Evolutionary conservation across 2,329 filamentous ascomycete species (phyloP).

Genomic region (Cladophialophora carrionii): DNA sequence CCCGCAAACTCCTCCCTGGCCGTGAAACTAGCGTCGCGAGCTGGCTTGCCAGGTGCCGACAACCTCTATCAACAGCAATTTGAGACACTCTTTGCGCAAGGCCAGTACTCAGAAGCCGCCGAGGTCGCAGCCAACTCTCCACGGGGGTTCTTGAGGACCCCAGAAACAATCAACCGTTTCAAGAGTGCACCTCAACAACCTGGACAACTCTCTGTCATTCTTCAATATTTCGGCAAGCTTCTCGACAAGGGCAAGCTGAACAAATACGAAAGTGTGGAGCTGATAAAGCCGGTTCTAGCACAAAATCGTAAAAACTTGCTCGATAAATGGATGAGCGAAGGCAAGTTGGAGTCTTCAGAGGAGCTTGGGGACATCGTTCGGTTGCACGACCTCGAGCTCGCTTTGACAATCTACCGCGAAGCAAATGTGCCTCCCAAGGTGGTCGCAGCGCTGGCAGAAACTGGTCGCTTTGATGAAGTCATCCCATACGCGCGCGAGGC

Average conservation of each 20-base stretch:
- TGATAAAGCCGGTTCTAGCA: constrained; percentile 86
- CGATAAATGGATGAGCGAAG: constrained; percentile 97
- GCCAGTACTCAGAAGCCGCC: constrained; percentile 83
- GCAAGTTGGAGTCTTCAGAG: constrained; percentile 94
- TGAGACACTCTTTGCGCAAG: constrained; percentile 78
- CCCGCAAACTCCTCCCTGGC: constrained; percentile 91
- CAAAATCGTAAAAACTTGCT: constrained; percentile 94
- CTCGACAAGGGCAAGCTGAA: constrained; percentile 94
- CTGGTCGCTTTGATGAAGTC: constrained; percentile 96
- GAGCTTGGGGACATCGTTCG: constrained; percentile 94
- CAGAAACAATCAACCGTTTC: constrained; percentile 94
- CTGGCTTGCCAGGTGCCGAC: constrained; percentile 90
- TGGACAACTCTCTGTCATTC: constrained; percentile 81
- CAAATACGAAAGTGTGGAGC: constrained; percentile 88
- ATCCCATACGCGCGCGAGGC: constrained; percentile 83
- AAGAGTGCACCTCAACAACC: constrained; percentile 79
- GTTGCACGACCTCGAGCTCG: constrained; percentile 83
- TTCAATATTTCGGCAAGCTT: constrained; percentile 97
- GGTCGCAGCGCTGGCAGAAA: constrained; percentile 91
- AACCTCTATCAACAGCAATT: constrained; percentile 92
- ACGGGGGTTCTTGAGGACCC: constrained; percentile 88
- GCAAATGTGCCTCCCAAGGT: constrained; percentile 92
- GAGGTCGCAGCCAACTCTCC: constrained; percentile 97
- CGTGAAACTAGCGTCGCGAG: constrained; percentile 93
- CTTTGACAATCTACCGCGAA: constrained; percentile 85